These are phyloP conservation scores for Vaccinium macrocarpon DNA, from an alignment of 148 eudicot genomes.

Conservation along the genomic window DNA sequence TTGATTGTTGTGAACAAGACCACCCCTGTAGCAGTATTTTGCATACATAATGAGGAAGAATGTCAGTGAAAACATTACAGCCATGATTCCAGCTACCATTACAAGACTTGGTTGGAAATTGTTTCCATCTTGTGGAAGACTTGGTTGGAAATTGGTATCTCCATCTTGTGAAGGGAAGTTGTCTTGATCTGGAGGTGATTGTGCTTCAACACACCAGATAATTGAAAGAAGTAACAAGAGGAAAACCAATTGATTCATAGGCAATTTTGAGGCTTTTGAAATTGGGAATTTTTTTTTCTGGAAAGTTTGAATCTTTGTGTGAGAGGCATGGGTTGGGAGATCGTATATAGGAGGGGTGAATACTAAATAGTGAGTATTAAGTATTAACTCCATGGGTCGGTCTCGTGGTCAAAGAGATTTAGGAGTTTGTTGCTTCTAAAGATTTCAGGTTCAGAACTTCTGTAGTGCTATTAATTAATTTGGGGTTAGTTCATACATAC, in stretches of 20 bases:
- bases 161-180: background rate
- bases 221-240: conserved; percentile 5
- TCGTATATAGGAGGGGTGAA: background rate
- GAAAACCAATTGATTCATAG: conserved; percentile 7
- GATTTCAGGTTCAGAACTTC: too few species aligned
- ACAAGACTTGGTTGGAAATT: conserved; percentile 73
- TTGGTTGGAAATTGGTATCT: conserved; percentile 54
- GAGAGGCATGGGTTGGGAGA: background rate
- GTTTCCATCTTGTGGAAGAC: conserved; percentile 34
- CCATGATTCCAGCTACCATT: conserved; percentile 52
- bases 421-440: too few species aligned
- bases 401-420: too few species aligned
- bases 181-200: conserved; percentile 15
- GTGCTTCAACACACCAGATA: conserved; percentile 26
- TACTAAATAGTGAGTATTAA: conserved; percentile 18
- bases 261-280: background rate
- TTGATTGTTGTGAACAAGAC: conserved; percentile 5
- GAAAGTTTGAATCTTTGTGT: background rate
- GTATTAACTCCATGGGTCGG: too few species aligned
- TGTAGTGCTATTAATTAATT: too few species aligned
- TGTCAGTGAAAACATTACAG: conserved; percentile 52
- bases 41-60: conserved; percentile 52
- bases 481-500: too few species aligned
- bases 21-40: conserved; percentile 40
- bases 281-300: background rate